Percentiles rank a stretch among this genome's conserved stretches.
Conservation (phyloP, 305 asterid genomes). For the Euphrasia arctica region DNA sequence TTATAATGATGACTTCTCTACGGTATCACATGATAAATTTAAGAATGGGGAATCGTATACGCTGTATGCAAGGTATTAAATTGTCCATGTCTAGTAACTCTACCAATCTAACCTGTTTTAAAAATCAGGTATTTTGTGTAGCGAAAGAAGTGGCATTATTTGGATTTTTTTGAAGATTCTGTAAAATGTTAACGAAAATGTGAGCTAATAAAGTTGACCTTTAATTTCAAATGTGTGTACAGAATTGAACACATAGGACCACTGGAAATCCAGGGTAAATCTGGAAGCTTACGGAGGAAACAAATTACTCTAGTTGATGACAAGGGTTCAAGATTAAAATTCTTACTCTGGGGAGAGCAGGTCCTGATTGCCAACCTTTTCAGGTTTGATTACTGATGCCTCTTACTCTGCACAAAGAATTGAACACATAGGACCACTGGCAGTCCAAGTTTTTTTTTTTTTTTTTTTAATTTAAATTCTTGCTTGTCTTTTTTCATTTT, state of each 20-base stretch:
- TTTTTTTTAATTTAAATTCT: background rate
- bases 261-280: constrained; percentile 60
- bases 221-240: constrained; percentile 25
- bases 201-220: background rate
- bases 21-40: constrained; percentile 58
- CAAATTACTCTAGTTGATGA: constrained; percentile 77
- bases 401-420: background rate
- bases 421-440: too few relatives aligned
- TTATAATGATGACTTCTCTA: constrained; percentile 83
- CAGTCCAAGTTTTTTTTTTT: background rate
- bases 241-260: constrained; percentile 83
- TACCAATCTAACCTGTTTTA: constrained; percentile 16
- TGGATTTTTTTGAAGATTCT: constrained; percentile 5
- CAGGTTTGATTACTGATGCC: constrained; percentile 46
- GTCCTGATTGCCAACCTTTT: constrained; percentile 68
- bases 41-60: constrained; percentile 58
- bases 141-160: constrained; percentile 7
- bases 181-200: background rate
- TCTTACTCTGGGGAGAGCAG: constrained; percentile 94
- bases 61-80: constrained; percentile 63
- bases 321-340: constrained; percentile 55
- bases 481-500: background rate
- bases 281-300: constrained; percentile 60
- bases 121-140: constrained; percentile 1
- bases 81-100: constrained; percentile 3